Evolutionary conservation across 2,329 filamentous ascomycete genomes (phyloP).

Genomic region (Alternaria burnsii): DNA sequence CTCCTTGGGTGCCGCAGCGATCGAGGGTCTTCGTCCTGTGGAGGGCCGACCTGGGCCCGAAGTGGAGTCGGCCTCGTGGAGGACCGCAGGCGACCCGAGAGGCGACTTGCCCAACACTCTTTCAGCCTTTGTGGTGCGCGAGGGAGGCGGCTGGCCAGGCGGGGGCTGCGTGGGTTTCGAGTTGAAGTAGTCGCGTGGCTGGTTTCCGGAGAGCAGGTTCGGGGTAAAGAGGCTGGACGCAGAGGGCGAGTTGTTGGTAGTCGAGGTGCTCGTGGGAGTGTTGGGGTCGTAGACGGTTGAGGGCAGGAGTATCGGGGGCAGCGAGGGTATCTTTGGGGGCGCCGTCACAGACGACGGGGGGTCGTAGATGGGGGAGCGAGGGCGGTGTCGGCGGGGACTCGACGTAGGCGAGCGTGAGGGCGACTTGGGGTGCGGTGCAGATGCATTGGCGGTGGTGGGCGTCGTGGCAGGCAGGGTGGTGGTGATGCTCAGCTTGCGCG

Average conservation of each 20-base stretch:
- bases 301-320: constrained; percentile 43
- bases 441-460: constrained; percentile 40
- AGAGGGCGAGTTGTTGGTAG: constrained; percentile 41
- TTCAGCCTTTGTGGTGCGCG: constrained; percentile 40
- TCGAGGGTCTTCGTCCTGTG: constrained; percentile 35
- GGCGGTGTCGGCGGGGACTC: constrained; percentile 47
- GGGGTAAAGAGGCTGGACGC: constrained; percentile 49
- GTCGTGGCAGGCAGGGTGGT: constrained; percentile 38
- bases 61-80: constrained; percentile 38
- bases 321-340: constrained; percentile 43
- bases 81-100: constrained; percentile 47
- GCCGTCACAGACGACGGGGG: constrained; percentile 43
- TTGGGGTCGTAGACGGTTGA: constrained; percentile 50
- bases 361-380: constrained; percentile 43
- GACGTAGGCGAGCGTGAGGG: constrained; percentile 49
- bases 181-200: constrained; percentile 52
- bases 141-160: constrained; percentile 35
- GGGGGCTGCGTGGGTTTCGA: constrained; percentile 35
- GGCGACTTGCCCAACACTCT: constrained; percentile 43
- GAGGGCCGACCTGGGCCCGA: constrained; percentile 31
- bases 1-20: constrained; percentile 22
- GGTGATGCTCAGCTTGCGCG: constrained; percentile 51
- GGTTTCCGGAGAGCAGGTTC: constrained; percentile 30
- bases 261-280: constrained; percentile 42
- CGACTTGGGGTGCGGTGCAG: constrained; percentile 44